Evolutionary conservation across 78 protist species (phyloP).

Genomic region (Chrysochromulina parva): DNA sequence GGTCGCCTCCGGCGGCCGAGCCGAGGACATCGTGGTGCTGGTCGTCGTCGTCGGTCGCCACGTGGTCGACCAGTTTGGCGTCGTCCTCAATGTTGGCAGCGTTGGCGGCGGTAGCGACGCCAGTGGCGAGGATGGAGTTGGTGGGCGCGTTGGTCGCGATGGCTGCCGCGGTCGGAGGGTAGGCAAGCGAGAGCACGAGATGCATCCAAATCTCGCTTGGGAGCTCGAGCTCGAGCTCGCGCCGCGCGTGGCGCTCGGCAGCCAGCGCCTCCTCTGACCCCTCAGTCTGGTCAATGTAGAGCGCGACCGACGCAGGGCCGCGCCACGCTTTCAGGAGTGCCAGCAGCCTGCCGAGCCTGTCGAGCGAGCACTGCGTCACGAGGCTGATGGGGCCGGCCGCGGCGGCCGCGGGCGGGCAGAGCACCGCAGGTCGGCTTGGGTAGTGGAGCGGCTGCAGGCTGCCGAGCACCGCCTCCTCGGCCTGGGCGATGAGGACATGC

Average conservation of each 20-base stretch:
- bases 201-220: not conserved
- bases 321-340: not conserved
- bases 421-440: not conserved
- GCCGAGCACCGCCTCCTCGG: not conserved
- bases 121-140: no score
- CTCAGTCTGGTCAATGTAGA: not conserved
- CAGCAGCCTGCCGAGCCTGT: slow-evolving; percentile 20
- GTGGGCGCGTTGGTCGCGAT: not conserved
- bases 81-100: no score
- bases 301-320: slow-evolving; percentile 26
- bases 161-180: not conserved
- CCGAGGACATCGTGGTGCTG: not conserved
- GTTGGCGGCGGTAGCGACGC: no score
- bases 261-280: not conserved
- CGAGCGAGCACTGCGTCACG: slow-evolving; percentile 42
- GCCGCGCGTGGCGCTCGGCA: not conserved
- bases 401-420: not conserved
- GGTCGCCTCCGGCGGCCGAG: not conserved
- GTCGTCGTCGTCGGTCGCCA: no score
- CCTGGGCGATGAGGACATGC: no score
- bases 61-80: not conserved
- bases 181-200: not conserved
- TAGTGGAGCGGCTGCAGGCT: no score
- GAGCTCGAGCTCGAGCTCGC: not conserved
- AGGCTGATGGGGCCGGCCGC: not conserved